A percentile compares a stretch with the other conserved stretches of the same genome.
Conservation (phyloP, 2,329 filamentous ascomycete genomes). For the Trichoderma arundinaceum region DNA sequence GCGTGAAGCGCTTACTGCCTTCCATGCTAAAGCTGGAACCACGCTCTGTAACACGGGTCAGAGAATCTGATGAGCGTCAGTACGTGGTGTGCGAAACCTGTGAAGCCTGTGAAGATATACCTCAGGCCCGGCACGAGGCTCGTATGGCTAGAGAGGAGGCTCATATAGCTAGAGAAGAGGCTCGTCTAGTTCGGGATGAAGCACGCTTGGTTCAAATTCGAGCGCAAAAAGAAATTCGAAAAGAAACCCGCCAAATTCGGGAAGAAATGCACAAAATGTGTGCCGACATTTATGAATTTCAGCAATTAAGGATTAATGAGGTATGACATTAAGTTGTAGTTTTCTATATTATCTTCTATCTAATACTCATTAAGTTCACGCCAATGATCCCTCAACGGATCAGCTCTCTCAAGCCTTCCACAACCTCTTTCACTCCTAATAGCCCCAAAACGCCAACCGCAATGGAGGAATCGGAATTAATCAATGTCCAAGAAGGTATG, state of each 20-base stretch:
- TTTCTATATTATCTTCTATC: neutral
- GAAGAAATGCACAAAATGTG: slow-evolving; percentile 16
- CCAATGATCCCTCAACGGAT: neutral
- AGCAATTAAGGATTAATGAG: neutral
- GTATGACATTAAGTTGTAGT: too few species aligned
- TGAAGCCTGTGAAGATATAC: neutral
- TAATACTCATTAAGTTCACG: neutral
- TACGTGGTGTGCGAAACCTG: neutral
- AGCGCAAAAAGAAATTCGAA: neutral
- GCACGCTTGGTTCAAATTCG: neutral
- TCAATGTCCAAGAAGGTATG: neutral
- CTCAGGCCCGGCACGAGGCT: neutral
- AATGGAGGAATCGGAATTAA: neutral
- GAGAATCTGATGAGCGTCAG: neutral
- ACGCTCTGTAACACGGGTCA: neutral
- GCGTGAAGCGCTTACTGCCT: neutral
- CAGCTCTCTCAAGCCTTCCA: neutral
- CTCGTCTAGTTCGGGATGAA: slow-evolving; percentile 4
- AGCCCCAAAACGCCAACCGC: slow-evolving; percentile 12
- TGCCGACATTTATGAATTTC: neutral
- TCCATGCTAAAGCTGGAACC: neutral
- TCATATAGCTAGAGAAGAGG: neutral
- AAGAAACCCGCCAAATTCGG: neutral
- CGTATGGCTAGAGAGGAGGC: slow-evolving; percentile 5
- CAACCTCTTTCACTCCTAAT: neutral